phyloP scores from a whole-genome alignment of 495 filamentous ascomycete genomes.

The Rostrohypoxylon terebratum region DNA sequence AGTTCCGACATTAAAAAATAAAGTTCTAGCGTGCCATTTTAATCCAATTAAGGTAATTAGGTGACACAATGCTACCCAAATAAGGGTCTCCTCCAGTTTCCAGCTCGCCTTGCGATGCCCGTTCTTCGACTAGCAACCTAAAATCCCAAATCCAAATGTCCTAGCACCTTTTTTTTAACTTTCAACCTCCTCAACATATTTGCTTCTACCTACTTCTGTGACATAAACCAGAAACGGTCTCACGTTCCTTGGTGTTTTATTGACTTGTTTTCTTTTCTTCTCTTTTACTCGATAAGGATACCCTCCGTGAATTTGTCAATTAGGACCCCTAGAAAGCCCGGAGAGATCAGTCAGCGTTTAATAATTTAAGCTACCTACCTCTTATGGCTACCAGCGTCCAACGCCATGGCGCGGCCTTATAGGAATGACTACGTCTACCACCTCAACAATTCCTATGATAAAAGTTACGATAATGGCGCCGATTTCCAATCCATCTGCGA shows the following conservation, averaged over 20 bases:
- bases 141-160: not conserved
- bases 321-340: not conserved
- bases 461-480: slow-evolving; percentile 33
- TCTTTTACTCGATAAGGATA: not conserved
- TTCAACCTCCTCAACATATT: not conserved
- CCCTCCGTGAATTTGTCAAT: not conserved
- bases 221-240: not conserved
- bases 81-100: slow-evolving; percentile 1
- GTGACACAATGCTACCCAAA: slow-evolving; percentile 1
- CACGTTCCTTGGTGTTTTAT: not conserved
- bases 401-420: slow-evolving; percentile 54
- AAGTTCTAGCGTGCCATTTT: slow-evolving; percentile 43
- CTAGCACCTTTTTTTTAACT: slow-evolving; percentile 5
- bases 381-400: slow-evolving; percentile 49
- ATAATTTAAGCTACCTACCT: slow-evolving; percentile 14
- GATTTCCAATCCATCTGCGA: slow-evolving; percentile 51
- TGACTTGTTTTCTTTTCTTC: not conserved
- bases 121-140: not conserved
- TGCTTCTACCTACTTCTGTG: not conserved
- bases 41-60: slow-evolving; percentile 31
- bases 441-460: slow-evolving; percentile 34
- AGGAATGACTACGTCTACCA: slow-evolving; percentile 48
- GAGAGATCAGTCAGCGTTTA: slow-evolving; percentile 13
- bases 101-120: slow-evolving; percentile 14
- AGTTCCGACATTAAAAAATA: slow-evolving; percentile 29